Base-by-base conservation (phyloP, 352 stramenopile genomes). In the Globisporangium alternatum region DNA sequence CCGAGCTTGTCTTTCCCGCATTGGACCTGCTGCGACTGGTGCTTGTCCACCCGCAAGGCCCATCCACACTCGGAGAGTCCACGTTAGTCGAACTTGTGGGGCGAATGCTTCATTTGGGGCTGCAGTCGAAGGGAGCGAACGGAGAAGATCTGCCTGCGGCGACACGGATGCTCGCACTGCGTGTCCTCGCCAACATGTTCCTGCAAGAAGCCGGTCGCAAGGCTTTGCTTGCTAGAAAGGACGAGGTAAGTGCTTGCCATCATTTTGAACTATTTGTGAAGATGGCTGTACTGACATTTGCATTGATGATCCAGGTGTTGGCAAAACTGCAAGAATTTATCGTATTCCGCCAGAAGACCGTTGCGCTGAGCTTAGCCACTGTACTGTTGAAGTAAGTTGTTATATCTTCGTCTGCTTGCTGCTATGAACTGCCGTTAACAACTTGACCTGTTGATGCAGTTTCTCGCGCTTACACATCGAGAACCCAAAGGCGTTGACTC, bases 1-100 rank as follows among this genome's bases (percentile, higher is more conserved):
- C 76, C 0, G 76, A 83, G 12, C 60, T 91, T 35, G 88, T 83
- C 4, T 99, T 98, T 72, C 92, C 95, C 12, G 88, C 81, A 4
- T 74, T 98, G 28, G 96, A 99, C 76, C 68, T 99, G 65, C 81
- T 96, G 33, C 86, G 96, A 8, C 75, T 98, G 17, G 78, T 94
- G 35, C 60, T 97, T 2, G 71, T 96, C 6, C 96, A 99, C 67
- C 93, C 95, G 0, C 83, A 97, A 66, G 92, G 86, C 0, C 70
- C 79, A 3, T 54, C 22, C 9, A 64, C 77, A 28, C 41, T 94
- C 5, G 71, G 79, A 31, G 62, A 74, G 41, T 56, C 67, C 33
- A 63, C 68, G 1, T 57, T 89, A 10, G 64, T 78, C 22, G 58
- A 65, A 8, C 21, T 93, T 12, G 69, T 76, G 8, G 70, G 62